Percentiles rank a stretch among this genome's conserved stretches.
Evolutionary conservation across 768 basidiomycete genomes (phyloP).

Genomic region (Galerina sulciceps): DNA sequence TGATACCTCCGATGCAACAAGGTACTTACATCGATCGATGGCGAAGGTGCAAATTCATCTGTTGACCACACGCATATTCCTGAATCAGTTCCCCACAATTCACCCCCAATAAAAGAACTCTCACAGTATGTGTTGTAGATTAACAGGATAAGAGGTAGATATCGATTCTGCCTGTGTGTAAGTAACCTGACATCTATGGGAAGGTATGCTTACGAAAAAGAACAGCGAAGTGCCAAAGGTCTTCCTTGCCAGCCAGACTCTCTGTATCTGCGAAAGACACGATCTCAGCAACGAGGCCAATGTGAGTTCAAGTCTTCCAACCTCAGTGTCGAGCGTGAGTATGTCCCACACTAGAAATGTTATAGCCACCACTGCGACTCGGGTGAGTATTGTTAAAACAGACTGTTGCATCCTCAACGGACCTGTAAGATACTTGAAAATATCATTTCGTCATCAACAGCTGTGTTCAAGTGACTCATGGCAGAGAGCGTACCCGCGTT

Average conservation of each 20-base stretch:
- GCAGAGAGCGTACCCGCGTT: not conserved
- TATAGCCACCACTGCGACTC: not conserved
- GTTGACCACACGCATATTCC: too few species aligned
- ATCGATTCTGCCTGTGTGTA: slow-evolving; percentile 18
- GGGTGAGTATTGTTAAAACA: not conserved
- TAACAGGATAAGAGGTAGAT: slow-evolving; percentile 18
- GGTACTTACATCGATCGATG: slow-evolving; percentile 3
- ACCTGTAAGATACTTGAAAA: not conserved
- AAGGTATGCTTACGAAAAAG: slow-evolving; percentile 16
- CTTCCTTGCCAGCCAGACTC: slow-evolving; percentile 24
- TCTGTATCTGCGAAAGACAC: slow-evolving; percentile 10
- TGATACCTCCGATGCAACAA: not conserved
- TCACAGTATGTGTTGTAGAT: slow-evolving; percentile 20
- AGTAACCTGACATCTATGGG: not conserved
- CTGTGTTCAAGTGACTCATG: not conserved
- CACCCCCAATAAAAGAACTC: not conserved
- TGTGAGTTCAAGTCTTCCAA: too few species aligned
- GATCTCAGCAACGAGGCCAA: not conserved
- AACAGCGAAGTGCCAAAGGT: slow-evolving; percentile 22
- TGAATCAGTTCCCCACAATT: not conserved
- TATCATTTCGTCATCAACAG: not conserved
- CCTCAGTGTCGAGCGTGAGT: not conserved
- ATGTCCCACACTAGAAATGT: slow-evolving; percentile 11
- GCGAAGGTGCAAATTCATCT: slow-evolving; percentile 3
- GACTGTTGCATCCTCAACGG: not conserved